phyloP scores from a whole-genome alignment of 2,329 filamentous ascomycete genomes.

The Aschersonia sp. region DNA sequence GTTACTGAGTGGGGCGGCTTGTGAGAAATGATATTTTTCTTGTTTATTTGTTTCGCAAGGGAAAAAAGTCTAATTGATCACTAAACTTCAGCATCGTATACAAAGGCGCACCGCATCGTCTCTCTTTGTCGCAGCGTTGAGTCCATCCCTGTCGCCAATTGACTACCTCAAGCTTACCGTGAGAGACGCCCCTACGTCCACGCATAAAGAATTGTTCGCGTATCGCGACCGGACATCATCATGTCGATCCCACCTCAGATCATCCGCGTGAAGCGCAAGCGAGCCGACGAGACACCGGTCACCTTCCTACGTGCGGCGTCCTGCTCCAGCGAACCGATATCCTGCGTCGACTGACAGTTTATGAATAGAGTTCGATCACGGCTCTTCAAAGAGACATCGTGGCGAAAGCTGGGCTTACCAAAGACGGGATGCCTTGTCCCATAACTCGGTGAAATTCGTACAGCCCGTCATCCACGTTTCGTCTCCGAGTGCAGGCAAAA shows the following conservation, averaged over 20 bases:
- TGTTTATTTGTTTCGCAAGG: too few relatives aligned
- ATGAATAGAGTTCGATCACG: conserved; percentile 33
- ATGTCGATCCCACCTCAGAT: conserved; percentile 45
- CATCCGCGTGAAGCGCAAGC: conserved; percentile 49
- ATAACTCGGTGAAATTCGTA: conserved; percentile 6
- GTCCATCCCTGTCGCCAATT: too few relatives aligned
- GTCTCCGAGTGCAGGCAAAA: conserved; percentile 12
- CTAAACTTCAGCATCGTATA: too few relatives aligned
- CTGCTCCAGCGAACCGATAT: conserved; percentile 2
- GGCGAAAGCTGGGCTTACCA: conserved; percentile 41
- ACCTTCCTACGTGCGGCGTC: conserved; percentile 36
- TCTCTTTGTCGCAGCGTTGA: too few relatives aligned
- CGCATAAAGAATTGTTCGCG: not conserved
- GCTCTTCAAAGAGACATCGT: conserved; percentile 34
- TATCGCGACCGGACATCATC: not conserved
- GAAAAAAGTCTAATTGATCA: too few relatives aligned
- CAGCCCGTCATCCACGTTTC: conserved; percentile 35
- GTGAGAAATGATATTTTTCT: too few relatives aligned
- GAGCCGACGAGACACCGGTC: conserved; percentile 36
- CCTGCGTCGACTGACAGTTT: not conserved
- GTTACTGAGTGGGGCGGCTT: too few relatives aligned
- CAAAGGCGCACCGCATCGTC: too few relatives aligned
- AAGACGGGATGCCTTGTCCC: conserved; percentile 25
- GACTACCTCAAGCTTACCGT: too few relatives aligned
- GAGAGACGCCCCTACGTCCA: not conserved